Evolutionary conservation across 345 rosid species (phyloP), one percentile per base, ranked within the genome.

Genomic region (Raphanus sativus): DNA sequence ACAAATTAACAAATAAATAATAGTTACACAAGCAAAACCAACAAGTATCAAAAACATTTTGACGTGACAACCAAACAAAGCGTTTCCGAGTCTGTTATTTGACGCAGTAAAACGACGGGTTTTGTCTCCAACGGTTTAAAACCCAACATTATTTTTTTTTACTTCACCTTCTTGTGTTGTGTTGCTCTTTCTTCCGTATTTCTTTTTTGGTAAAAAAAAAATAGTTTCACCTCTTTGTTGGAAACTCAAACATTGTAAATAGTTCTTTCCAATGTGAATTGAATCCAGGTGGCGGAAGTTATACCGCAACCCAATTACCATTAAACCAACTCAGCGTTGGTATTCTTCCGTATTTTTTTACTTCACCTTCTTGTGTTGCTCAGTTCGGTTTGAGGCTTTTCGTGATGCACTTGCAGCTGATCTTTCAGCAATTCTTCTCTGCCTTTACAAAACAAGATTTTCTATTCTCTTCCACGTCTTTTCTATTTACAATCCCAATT

Each of bases 381-480:
- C 70, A 68, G 80, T 73, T 83, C 83, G 83, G 24, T 38, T 64
- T 13, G 85, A 76, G 7, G 69, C 77, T 79, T 82, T 90, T 76
- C 77, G 87, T 69, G 84, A 61, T 60, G 83, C 67, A 13, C 83
- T 52, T 40, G 86, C 84, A 6, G 94, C 92, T 73, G 90, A 91
- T 86, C 91, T 89, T 80, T 90, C 89, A 0, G 98, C 91, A 17
- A 94, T 91, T 81, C 97, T 89, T 78, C 84, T 87, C 80, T 90
- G 97, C 34, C 97, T 87, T 75, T 87, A 86, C 64, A 89, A 73
- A 6, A 40, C 5, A 69, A 88, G 64, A 70, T 84, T 90, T 81
- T 93, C 94, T 86, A 87, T 86, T 79, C 83, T 87, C 82, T 82
- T 89, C 63, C 94, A 71, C 52, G 78, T 82, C 74, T 91, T 92